phyloP scores from a whole-genome alignment of 2,329 filamentous ascomycete species.

The Camillea tinctor region DNA sequence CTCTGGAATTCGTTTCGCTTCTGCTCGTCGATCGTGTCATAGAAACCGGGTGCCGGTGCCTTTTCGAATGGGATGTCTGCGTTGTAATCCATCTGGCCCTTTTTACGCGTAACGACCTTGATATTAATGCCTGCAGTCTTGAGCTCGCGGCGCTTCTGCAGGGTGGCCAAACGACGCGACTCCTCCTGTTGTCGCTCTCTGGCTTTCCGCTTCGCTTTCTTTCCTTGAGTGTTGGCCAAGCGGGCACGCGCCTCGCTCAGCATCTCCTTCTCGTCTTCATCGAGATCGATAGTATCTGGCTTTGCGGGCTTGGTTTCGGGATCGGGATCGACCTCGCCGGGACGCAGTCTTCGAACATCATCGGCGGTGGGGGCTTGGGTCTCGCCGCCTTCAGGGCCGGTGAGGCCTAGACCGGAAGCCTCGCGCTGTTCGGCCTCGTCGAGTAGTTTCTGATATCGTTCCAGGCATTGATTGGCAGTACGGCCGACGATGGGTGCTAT shows the following conservation, averaged over 20 bases:
- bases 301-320: constrained; percentile 94
- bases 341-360: constrained; percentile 82
- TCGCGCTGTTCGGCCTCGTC: constrained; percentile 94
- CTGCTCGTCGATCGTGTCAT: constrained; percentile 85
- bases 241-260: constrained; percentile 94
- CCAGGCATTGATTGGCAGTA: constrained; percentile 94
- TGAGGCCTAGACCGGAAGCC: constrained; percentile 74
- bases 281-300: constrained; percentile 95
- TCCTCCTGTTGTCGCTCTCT: constrained; percentile 94
- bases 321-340: constrained; percentile 95
- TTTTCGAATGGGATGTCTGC: constrained; percentile 98
- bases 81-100: constrained; percentile 99
- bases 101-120: constrained; percentile 87
- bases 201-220: constrained; percentile 98
- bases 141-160: constrained; percentile 94
- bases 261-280: constrained; percentile 99
- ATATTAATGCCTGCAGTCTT: constrained; percentile 99
- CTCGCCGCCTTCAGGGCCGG: constrained; percentile 83
- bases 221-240: constrained; percentile 95
- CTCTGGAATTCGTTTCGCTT: constrained; percentile 78
- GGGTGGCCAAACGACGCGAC: constrained; percentile 79
- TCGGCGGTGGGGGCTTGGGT: constrained; percentile 85
- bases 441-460: constrained; percentile 93
- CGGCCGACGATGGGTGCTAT: constrained; percentile 95
- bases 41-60: constrained; percentile 83